Conservation (phyloP, 2,329 filamentous ascomycete genomes). For the Clathrospora elynae region DNA sequence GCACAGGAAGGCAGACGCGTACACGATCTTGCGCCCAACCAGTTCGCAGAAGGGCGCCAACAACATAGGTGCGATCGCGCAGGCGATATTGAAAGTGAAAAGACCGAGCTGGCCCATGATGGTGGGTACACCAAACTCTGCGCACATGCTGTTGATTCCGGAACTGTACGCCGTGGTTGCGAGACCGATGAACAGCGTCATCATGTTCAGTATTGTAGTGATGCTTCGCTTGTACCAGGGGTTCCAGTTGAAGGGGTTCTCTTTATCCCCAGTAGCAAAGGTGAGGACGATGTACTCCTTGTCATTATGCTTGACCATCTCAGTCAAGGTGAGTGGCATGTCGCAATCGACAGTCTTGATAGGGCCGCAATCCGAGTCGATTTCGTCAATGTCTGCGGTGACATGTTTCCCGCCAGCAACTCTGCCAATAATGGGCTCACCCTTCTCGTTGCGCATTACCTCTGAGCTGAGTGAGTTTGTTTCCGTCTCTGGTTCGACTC, state of each 20-base stretch:
- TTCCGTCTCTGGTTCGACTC: slow-evolving; percentile 3
- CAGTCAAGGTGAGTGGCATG: slow-evolving; percentile 35
- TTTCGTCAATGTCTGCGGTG: slow-evolving; percentile 26
- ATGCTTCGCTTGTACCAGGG: slow-evolving; percentile 37
- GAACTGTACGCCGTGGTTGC: slow-evolving; percentile 37
- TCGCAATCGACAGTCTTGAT: slow-evolving; percentile 35
- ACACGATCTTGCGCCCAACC: slow-evolving; percentile 34
- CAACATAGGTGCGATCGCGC: slow-evolving; percentile 35
- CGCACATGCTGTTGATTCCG: slow-evolving; percentile 35
- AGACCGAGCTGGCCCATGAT: slow-evolving; percentile 34
- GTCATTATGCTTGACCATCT: slow-evolving; percentile 31
- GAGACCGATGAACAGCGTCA: slow-evolving; percentile 37
- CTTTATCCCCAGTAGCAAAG: slow-evolving; percentile 32
- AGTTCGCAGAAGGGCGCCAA: slow-evolving; percentile 36
- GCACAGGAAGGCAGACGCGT: slow-evolving; percentile 31
- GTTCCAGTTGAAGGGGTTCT: slow-evolving; percentile 39
- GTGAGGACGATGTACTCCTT: slow-evolving; percentile 35
- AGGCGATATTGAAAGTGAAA: slow-evolving; percentile 37
- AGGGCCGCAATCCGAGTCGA: slow-evolving; percentile 31
- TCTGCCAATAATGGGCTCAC: slow-evolving; percentile 29
- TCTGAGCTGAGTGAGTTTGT: slow-evolving; percentile 21
- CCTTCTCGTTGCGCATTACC: slow-evolving; percentile 29
- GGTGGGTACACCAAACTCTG: slow-evolving; percentile 29
- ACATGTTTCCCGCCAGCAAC: slow-evolving; percentile 33
- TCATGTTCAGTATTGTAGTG: slow-evolving; percentile 35